These are phyloP conservation scores for Neocatenulostroma microsporum DNA, from an alignment of 2,329 filamentous ascomycete species.

Conservation along the genomic window DNA sequence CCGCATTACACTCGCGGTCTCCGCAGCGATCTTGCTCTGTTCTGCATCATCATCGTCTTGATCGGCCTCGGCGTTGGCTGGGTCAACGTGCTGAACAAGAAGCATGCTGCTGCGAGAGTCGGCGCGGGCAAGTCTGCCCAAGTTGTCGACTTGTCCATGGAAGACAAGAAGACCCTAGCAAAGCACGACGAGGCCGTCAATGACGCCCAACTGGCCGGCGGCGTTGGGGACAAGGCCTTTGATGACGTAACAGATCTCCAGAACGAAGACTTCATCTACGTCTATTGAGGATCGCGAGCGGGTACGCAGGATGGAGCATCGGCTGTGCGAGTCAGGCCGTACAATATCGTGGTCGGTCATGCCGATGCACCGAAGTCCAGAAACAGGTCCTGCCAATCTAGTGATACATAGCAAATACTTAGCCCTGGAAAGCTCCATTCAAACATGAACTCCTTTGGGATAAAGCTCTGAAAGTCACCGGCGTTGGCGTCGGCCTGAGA, in stretches of 20 bases:
- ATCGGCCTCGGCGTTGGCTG: slow-evolving; percentile 40
- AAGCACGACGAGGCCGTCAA: slow-evolving; percentile 25
- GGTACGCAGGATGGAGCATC: background rate
- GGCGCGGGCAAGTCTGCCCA: slow-evolving; percentile 53
- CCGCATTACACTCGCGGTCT: slow-evolving; percentile 53
- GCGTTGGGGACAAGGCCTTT: slow-evolving; percentile 44
- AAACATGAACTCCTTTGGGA: slow-evolving; percentile 49
- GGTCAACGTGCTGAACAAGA: slow-evolving; percentile 47
- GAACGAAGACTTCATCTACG: slow-evolving; percentile 59
- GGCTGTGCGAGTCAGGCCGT: background rate
- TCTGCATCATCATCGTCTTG: slow-evolving; percentile 51
- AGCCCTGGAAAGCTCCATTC: slow-evolving; percentile 52
- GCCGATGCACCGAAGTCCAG: slow-evolving; percentile 31
- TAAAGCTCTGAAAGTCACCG: slow-evolving; percentile 46
- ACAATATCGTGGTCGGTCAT: slow-evolving; percentile 1
- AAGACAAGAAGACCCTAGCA: slow-evolving; percentile 40
- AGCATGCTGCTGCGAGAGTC: slow-evolving; percentile 48
- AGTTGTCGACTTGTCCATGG: slow-evolving; percentile 54
- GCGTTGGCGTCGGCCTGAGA: slow-evolving; percentile 19
- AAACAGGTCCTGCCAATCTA: slow-evolving; percentile 43
- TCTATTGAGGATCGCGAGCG: slow-evolving; percentile 34
- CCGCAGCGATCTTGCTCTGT: slow-evolving; percentile 53
- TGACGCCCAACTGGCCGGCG: slow-evolving; percentile 24
- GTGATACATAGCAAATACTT: slow-evolving; percentile 44
- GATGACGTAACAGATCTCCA: slow-evolving; percentile 53